These are phyloP conservation scores for Pythium monospermum DNA, from an alignment of 352 stramenopile species.

Conservation along the genomic window DNA sequence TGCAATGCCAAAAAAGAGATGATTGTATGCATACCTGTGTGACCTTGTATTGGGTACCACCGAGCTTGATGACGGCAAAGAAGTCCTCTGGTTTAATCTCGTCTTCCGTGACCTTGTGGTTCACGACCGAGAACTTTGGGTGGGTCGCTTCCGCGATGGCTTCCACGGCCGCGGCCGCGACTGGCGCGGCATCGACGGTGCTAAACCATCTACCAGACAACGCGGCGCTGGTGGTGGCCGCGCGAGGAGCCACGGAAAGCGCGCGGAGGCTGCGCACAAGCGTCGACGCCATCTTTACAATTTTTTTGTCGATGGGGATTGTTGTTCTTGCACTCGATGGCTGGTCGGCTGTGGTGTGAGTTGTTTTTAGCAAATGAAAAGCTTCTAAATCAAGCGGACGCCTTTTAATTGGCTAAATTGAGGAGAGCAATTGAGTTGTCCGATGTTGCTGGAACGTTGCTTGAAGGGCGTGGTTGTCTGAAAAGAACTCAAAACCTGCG, in stretches of 20 bases:
- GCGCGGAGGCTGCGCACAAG: slow-evolving; percentile 22
- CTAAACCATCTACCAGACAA: slow-evolving; percentile 10
- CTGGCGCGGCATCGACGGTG: slow-evolving; percentile 1
- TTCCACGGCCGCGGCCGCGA: slow-evolving; percentile 14
- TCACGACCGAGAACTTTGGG: slow-evolving; percentile 65
- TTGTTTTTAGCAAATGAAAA: slow-evolving; percentile 16
- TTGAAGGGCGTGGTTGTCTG: slow-evolving; percentile 12
- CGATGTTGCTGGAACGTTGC: slow-evolving; percentile 16
- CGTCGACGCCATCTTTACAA: slow-evolving; percentile 13
- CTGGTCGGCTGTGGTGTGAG: slow-evolving; percentile 9
- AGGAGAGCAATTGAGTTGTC: slow-evolving; percentile 2
- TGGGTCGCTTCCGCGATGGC: slow-evolving; percentile 9
- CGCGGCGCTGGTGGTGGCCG: background rate
- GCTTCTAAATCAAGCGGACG: background rate
- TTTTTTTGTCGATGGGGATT: background rate
- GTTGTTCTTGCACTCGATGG: slow-evolving; percentile 10
- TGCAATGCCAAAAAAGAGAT: too few relatives aligned
- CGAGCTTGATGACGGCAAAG: slow-evolving; percentile 83
- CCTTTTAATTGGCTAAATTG: background rate
- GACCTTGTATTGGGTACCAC: slow-evolving; percentile 85
- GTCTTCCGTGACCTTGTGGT: slow-evolving; percentile 68
- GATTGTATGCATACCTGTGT: slow-evolving; percentile 47
- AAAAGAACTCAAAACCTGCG: too few relatives aligned
- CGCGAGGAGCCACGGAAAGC: slow-evolving; percentile 20
- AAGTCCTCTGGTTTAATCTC: slow-evolving; percentile 65